Percentiles rank a stretch among this genome's conserved stretches.
Conservation (phyloP, 78 protist species). For the Dictyostelium intermedium region DNA sequence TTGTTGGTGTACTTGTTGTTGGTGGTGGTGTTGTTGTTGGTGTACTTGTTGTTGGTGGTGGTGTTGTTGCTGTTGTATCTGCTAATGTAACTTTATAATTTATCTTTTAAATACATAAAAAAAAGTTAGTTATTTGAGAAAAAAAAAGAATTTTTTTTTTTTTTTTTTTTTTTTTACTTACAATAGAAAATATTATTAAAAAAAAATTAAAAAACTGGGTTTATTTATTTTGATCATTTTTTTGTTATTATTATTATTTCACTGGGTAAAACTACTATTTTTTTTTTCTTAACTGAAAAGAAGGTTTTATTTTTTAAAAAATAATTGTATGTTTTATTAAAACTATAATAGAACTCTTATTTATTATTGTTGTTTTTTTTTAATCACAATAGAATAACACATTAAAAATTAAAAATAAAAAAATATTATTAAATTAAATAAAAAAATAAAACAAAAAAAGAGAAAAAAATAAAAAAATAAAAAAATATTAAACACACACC, state of each 20-base stretch:
- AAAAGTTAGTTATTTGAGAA: not conserved
- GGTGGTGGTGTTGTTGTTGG: not conserved
- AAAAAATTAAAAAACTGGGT: not conserved
- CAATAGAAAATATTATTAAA: not conserved
- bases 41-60: too few species aligned
- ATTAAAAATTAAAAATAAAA: not conserved
- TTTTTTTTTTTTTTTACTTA: not conserved
- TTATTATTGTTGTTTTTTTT: not conserved
- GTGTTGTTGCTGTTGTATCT: too few species aligned
- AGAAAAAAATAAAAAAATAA: too few species aligned
- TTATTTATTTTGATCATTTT: not conserved
- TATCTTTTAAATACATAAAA: not conserved
- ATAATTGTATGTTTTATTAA: not conserved
- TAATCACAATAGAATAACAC: slow-evolving; percentile 19
- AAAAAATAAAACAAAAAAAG: not conserved
- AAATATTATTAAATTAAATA: not conserved
- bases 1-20: too few species aligned
- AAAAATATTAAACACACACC: too few species aligned
- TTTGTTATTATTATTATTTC: too few species aligned
- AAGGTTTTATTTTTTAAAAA: not conserved
- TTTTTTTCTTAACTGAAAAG: not conserved
- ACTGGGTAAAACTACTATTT: not conserved
- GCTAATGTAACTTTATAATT: not conserved
- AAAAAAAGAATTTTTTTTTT: not conserved
- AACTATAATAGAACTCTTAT: not conserved